Evolutionary conservation across 805 yeast species (phyloP).

Genomic region (Cyberlindnera veronae): DNA sequence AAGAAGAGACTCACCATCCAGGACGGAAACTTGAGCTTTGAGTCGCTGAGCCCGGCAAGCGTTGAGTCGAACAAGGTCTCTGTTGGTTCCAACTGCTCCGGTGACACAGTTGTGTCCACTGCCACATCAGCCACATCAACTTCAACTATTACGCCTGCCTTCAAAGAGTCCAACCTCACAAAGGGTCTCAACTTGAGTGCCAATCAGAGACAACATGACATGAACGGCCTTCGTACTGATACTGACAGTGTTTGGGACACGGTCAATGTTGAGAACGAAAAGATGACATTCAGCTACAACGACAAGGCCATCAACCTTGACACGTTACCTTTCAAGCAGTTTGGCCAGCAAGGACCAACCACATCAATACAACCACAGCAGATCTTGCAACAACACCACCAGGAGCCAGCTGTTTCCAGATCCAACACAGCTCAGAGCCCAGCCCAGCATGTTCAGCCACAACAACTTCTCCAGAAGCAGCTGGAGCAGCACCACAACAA

Average conservation of each 20-base stretch:
- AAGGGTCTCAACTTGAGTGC: slow-evolving; percentile 14
- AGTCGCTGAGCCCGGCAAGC: slow-evolving; percentile 21
- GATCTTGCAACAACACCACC: slow-evolving; percentile 12
- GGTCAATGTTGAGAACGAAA: slow-evolving; percentile 29
- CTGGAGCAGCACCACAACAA: slow-evolving; percentile 12
- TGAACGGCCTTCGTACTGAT: slow-evolving; percentile 32
- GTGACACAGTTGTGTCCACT: slow-evolving; percentile 12
- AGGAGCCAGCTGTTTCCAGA: slow-evolving; percentile 3
- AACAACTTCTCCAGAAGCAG: slow-evolving; percentile 14
- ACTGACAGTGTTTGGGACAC: slow-evolving; percentile 39
- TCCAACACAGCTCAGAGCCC: slow-evolving; percentile 2
- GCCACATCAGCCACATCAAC: slow-evolving; percentile 13
- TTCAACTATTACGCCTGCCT: slow-evolving; percentile 7
- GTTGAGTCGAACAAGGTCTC: slow-evolving; percentile 25
- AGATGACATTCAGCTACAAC: slow-evolving; percentile 13
- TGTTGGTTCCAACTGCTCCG: slow-evolving; percentile 22
- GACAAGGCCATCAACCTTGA: slow-evolving; percentile 18
- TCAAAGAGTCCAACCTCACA: slow-evolving; percentile 23
- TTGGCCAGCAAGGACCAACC: slow-evolving; percentile 5
- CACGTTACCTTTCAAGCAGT: slow-evolving; percentile 8
- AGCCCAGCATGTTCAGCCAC: slow-evolving; percentile 15
- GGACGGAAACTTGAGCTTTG: slow-evolving; percentile 13
- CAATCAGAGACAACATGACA: not conserved
- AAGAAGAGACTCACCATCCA: slow-evolving; percentile 2
- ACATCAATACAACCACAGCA: slow-evolving; percentile 16